Percentiles rank a stretch among this genome's conserved stretches.
Evolutionary conservation across 148 eudicot species (phyloP).

Genomic region (Dysphania ambrosioides): DNA sequence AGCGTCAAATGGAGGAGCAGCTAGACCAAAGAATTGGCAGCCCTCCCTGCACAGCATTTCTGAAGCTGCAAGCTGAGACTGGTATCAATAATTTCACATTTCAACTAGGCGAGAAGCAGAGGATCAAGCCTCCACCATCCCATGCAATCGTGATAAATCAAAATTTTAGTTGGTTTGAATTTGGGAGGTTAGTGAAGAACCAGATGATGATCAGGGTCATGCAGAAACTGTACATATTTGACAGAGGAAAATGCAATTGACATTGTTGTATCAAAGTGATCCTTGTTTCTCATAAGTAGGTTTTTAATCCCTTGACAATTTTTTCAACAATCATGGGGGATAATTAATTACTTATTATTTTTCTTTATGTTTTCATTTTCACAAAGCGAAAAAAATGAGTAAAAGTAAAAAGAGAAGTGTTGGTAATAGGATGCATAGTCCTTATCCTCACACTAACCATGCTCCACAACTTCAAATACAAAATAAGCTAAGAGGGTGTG

Average conservation of each 20-base stretch:
- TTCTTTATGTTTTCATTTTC: background rate
- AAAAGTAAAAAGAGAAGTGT: conserved; percentile 7
- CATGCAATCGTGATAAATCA: conserved; percentile 6
- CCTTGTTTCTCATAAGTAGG: conserved; percentile 29
- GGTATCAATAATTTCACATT: conserved; percentile 9
- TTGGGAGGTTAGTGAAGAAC: conserved; percentile 6
- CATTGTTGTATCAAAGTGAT: conserved; percentile 33
- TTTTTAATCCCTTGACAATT: conserved; percentile 19
- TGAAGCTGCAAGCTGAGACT: conserved; percentile 62
- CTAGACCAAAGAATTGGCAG: conserved; percentile 76
- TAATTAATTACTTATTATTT: background rate
- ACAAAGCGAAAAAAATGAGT: background rate
- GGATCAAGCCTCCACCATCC: background rate
- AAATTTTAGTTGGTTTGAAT: conserved; percentile 2
- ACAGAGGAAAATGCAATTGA: conserved; percentile 30
- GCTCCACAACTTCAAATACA: background rate
- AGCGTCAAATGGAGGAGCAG: conserved; percentile 37
- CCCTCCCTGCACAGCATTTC: conserved; percentile 82
- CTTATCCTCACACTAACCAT: background rate
- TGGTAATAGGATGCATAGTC: conserved; percentile 10
- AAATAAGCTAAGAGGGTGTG: conserved; percentile 17
- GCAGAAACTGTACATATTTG: conserved; percentile 35
- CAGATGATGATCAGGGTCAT: conserved; percentile 21
- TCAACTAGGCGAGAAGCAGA: conserved; percentile 15
- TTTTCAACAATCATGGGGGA: conserved; percentile 29